Evolutionary conservation across 176 grass and related monocot species (phyloP).

Genomic region (Carex kokanica): DNA sequence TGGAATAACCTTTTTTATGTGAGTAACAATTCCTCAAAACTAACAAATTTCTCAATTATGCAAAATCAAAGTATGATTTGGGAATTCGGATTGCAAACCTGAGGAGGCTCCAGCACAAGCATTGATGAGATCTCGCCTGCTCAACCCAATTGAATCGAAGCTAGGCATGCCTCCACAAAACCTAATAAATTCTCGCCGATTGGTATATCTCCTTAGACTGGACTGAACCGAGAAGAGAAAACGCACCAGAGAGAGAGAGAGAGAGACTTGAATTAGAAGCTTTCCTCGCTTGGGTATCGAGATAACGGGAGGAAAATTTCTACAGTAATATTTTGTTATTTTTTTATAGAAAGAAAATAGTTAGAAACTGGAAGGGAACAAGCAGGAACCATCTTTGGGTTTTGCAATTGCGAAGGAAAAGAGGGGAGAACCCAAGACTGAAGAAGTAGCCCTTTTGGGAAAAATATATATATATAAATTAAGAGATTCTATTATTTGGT

Average conservation of each 20-base stretch:
- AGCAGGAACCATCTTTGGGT: neutral
- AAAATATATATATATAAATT: neutral
- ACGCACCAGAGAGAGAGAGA: neutral
- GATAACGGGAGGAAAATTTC: slow-evolving; percentile 3
- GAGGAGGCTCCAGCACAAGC: slow-evolving; percentile 58
- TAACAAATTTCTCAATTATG: slow-evolving; percentile 11
- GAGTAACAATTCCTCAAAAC: neutral
- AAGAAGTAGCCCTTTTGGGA: neutral
- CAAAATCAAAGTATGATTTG: neutral
- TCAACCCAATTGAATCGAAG: slow-evolving; percentile 9
- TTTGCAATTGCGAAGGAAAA: neutral
- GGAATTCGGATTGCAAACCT: slow-evolving; percentile 25
- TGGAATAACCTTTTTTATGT: slow-evolving; percentile 1
- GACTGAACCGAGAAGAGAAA: neutral
- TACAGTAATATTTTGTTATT: neutral
- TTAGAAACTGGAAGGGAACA: neutral
- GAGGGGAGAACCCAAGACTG: neutral
- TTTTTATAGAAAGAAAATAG: neutral
- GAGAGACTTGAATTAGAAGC: neutral
- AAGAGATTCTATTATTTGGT: neutral
- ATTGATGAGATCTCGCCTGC: slow-evolving; percentile 43
- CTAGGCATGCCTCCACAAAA: slow-evolving; percentile 2
- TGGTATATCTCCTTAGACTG: neutral
- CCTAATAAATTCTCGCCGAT: neutral
- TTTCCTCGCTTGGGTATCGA: neutral